Conservation (phyloP, 2,329 filamentous ascomycete species). For the Aureobasidium sp. region DNA sequence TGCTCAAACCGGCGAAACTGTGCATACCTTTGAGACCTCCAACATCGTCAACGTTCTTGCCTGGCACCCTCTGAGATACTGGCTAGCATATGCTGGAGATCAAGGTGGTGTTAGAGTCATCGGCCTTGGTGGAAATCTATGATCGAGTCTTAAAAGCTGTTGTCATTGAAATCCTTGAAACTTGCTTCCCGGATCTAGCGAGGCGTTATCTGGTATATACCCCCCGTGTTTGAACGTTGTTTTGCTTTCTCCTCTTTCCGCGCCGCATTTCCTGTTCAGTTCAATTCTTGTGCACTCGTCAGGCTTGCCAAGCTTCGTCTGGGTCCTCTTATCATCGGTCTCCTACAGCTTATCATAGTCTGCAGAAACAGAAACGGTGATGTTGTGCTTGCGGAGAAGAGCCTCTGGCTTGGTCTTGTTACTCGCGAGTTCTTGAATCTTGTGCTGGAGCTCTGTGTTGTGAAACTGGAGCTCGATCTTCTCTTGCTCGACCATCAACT, state of each 20-base stretch:
- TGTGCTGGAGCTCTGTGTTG: not conserved
- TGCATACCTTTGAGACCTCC: slow-evolving; percentile 64
- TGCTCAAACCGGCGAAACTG: slow-evolving; percentile 64
- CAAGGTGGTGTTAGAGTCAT: slow-evolving; percentile 62
- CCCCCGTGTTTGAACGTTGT: not conserved
- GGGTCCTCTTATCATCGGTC: not conserved
- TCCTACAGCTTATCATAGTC: not conserved
- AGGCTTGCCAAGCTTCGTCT: not conserved
- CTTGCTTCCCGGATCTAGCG: slow-evolving; percentile 3
- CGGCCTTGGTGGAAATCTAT: slow-evolving; percentile 32
- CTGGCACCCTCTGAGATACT: slow-evolving; percentile 71
- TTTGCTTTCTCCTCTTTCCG: not conserved
- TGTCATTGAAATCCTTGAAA: not conserved
- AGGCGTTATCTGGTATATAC: not conserved
- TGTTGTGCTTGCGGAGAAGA: not conserved
- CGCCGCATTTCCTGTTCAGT: not conserved
- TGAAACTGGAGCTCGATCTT: not conserved
- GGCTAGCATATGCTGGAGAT: slow-evolving; percentile 64
- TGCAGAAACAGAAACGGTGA: no score
- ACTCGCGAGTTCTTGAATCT: not conserved
- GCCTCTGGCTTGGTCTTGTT: not conserved
- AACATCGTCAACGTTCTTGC: slow-evolving; percentile 60
- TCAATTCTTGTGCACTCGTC: not conserved
- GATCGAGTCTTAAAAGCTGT: not conserved
- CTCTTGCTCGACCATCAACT: not conserved